Base-by-base conservation (phyloP, 1,139 yeast genomes). In the Saccharomycopsis phalli region DNA sequence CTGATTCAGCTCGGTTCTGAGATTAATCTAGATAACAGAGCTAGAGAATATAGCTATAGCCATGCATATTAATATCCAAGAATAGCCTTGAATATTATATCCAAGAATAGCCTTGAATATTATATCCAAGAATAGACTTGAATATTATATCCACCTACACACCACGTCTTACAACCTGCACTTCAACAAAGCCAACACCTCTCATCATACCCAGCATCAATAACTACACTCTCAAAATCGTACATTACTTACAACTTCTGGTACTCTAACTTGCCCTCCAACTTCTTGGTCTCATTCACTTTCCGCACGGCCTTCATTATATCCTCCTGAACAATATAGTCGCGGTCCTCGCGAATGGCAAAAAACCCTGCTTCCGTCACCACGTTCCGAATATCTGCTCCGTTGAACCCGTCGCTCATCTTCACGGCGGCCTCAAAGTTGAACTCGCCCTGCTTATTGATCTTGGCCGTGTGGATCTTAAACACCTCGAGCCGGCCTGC, bases 361-460 rank as follows among this genome's bases (percentile, higher is more conserved):
- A 88, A 87, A 65, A 93, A 91, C 2, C 98, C 99, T 21, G 96
- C 97, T 65, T 93, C 99, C n/a, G 99, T 93, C 30, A 88, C 75
- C 47, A 93, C 96, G 60, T 93, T 93, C 63, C 98, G 78, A 53
- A 93, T 81, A 70, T 93, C 99, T 4, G 98, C 98, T 63, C 99
- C 99, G 62, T 93, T 93, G 65, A 93, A 91, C 1, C 98, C 98
- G 63, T 93, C 98, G 62, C 94, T 81, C 96, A 91, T 87, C 65
- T 91, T 88, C 30, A 91, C 97, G 31, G 87, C 82, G 17, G 96
- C 95, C 64, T 93, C 98, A 53, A 84, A 87, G 65, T 93, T 98
- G 61, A 93, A 82, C 53, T 93, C 98, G 46, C 98, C 99, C 50
- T 79, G 83, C 60, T 91, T 91, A 47, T 82, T 72, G 39, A 93